Base-by-base conservation (phyloP, 2,329 filamentous ascomycete species). In the Aspergillus clavatus region DNA sequence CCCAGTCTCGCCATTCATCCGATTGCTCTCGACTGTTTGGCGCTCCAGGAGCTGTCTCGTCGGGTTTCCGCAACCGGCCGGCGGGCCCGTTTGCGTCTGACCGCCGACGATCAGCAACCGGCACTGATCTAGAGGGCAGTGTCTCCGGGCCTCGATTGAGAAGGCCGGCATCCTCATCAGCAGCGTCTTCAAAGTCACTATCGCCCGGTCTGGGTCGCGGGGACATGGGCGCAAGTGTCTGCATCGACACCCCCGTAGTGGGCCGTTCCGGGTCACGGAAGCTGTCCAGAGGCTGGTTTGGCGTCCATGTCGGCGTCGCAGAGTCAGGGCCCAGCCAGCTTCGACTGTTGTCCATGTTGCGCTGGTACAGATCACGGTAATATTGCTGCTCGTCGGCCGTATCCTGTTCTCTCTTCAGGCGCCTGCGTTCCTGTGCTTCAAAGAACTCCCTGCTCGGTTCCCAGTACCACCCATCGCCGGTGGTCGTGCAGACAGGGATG, bases 391-490 rank as follows among this genome's bases (percentile, higher is more conserved):
- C 57, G 4, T 60, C 51, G 7, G 46, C 51, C 21, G 54, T 47
- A 26, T 63, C 61, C 23, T 59, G 60, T 31, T 67, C 67, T 12
- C 61, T 56, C 23, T 49, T 53, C 14, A 53, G 42, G 11, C 66
- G 61, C 22, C 66, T 45, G 3, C 55, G 52, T 7, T 69, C 65
- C 41, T 65, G 62, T 7, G 84, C 86, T 27, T 83, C 81, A 2
- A 87, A 52, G 86, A 93, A 98, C 54, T 80, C 81, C 1, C 80
- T 77, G 60, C 83, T 94, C 1, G 90, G 80, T 59, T 96, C 89
- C 93, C 93, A 98, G 36, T 76, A 78, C 91, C 91, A 98, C 18
- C 93, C 93, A 65, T 98, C 88, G 26, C 91, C 91, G 0, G 82
- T 87, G 2, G 89, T 95, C 60, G 86, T 97, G 66, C 80, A 82